Base-by-base conservation (phyloP, 1,284 basidiomycete species). In the Rhodotorula sp. region DNA sequence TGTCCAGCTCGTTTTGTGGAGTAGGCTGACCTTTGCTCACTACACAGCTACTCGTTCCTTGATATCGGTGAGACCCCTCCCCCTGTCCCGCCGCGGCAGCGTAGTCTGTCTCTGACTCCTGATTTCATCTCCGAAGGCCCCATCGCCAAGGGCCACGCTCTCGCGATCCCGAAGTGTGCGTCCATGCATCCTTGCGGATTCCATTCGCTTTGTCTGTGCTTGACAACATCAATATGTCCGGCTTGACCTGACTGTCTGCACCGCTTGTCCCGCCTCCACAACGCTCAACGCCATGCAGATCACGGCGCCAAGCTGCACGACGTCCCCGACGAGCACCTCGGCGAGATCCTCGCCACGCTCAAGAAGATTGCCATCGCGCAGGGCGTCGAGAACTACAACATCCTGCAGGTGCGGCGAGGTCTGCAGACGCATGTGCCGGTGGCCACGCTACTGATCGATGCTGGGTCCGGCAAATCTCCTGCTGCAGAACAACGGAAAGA, bases 221-320 rank as follows among this genome's bases (percentile, higher is more conserved):
- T 25, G 46, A 17, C 25, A 25, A 8, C n/a, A 19, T 1, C 25
- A 4, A 42, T 59, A 25, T 48, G n/a, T 19, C 50, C 50, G 50
- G 19, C 19, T 10, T 23, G 50, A 52, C 17, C 50, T 52, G 50
- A 21, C 23, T 17, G 8, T 23, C n/a, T 23, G 21, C 50, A 21
- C 10, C 19, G 19, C 21, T 17, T 23, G 19, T 23, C 19, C 50
- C 50, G 21, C 50, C 21, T 21, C 34, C 34, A 34, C 34, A 41
- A 62, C 55, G 19, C 45, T 66, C 57, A 14, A 57, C 41, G 25
- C 54, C 56, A 12, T 42, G 27, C 53, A 78, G 75, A 73, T 65
- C 82, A 82, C 70, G 82, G 75, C n/a, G 80, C 80, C 55, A 82
- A 82, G 76, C 76, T 83, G 55, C 81, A 82, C 71, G 82, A 83